These are phyloP conservation scores for Phytophthora chlamydospora DNA, from an alignment of 352 stramenopile species.

Conservation along the genomic window DNA sequence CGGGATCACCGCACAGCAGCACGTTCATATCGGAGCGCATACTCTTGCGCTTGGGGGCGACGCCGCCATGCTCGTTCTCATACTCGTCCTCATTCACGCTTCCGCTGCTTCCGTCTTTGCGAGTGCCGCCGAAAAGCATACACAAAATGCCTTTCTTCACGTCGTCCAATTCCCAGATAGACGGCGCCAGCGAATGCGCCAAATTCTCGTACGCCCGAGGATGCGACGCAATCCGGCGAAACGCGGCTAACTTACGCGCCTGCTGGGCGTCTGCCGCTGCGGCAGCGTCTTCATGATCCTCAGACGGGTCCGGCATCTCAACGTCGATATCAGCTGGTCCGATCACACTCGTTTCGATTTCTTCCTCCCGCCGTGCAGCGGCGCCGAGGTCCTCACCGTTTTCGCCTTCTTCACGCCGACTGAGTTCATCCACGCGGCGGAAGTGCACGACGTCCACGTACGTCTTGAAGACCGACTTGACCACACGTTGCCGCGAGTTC, in stretches of 20 bases:
- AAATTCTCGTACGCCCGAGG: conserved; percentile 86
- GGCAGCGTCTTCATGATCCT: conserved; percentile 45
- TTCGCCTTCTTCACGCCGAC: conserved; percentile 49
- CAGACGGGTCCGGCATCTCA: conserved; percentile 37
- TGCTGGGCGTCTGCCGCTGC: conserved; percentile 60
- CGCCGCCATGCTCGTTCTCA: conserved; percentile 39
- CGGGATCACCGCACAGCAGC: conserved; percentile 97
- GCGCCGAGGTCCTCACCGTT: conserved; percentile 27
- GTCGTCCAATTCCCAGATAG: conserved; percentile 97
- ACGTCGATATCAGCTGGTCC: conserved; percentile 43
- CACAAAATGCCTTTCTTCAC: conserved; percentile 99
- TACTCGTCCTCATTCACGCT: conserved; percentile 52
- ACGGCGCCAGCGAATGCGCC: conserved; percentile 80
- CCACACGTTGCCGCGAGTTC: conserved; percentile 93
- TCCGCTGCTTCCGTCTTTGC: conserved; percentile 67
- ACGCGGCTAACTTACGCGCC: conserved; percentile 66
- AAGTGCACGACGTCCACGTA: conserved; percentile 99
- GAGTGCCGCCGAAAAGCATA: conserved; percentile 98
- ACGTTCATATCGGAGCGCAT: conserved; percentile 98
- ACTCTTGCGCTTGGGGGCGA: conserved; percentile 61
- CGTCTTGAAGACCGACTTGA: conserved; percentile 98
- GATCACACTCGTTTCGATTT: conserved; percentile 27
- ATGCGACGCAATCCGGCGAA: conserved; percentile 76
- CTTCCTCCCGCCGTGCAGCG: conserved; percentile 10
- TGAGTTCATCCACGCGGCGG: conserved; percentile 87